These are phyloP conservation scores for Corchorus capsularis DNA, from an alignment of 345 rosid genomes.

Conservation along the genomic window DNA sequence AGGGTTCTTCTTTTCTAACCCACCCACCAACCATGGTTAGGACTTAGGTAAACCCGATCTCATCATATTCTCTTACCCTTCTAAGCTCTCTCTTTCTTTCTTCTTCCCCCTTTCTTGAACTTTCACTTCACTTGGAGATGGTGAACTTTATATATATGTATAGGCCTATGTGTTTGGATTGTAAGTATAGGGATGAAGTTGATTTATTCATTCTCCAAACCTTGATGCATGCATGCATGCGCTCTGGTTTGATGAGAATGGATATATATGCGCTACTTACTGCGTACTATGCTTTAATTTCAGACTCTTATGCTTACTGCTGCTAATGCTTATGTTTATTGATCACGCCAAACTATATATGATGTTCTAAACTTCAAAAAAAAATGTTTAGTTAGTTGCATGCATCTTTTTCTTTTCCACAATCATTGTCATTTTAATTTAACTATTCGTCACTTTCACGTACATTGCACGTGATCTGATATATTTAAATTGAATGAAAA, in stretches of 20 bases:
- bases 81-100: conserved; percentile 18
- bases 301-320: conserved; percentile 34
- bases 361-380: not conserved
- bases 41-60: conserved; percentile 54
- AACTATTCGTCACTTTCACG: no score
- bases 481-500: no score
- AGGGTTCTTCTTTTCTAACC: conserved; percentile 60
- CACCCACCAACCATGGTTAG: conserved; percentile 86
- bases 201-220: conserved; percentile 32
- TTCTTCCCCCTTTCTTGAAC: conserved; percentile 20
- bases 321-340: conserved; percentile 28
- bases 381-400: no score
- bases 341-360: not conserved
- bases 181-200: conserved; percentile 36
- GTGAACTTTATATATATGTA: conserved; percentile 24
- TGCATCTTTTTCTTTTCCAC: no score
- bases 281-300: conserved; percentile 34
- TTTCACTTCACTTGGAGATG: conserved; percentile 31
- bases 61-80: conserved; percentile 28
- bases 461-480: no score
- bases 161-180: conserved; percentile 44
- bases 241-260: conserved; percentile 33
- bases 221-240: conserved; percentile 1
- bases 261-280: conserved; percentile 29
- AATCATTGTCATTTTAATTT: no score